Evolutionary conservation across 371 early-diverging fungal genomes (phyloP).

Genomic region (Cokeromyces recurvatus): DNA sequence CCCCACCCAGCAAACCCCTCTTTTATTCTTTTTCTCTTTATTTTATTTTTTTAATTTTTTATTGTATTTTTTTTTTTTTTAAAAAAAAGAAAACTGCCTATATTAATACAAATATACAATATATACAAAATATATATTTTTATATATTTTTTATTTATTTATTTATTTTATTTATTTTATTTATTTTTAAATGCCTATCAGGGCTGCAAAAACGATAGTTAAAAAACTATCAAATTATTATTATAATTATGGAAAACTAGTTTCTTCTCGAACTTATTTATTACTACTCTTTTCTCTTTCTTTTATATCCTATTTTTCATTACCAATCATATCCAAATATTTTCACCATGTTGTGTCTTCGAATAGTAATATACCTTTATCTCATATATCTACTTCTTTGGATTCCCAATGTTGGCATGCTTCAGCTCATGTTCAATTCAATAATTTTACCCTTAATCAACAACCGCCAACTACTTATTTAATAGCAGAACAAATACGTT

Average conservation of each 20-base stretch:
- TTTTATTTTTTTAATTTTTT: slow-evolving; percentile 2
- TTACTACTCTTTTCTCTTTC: slow-evolving; percentile 20
- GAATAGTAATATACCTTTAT: slow-evolving; percentile 14
- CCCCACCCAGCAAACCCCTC: no score
- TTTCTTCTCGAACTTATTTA: slow-evolving; percentile 16
- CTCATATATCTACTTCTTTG: slow-evolving; percentile 12
- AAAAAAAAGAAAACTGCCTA: no score
- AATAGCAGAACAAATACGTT: slow-evolving; percentile 33
- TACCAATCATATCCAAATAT: slow-evolving; percentile 13
- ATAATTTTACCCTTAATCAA: slow-evolving; percentile 8
- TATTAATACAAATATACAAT: no score
- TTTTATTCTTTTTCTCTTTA: no score
- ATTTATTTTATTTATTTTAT: no score
- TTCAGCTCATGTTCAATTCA: slow-evolving; percentile 28
- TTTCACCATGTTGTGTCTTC: no score
- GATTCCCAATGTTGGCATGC: slow-evolving; percentile 35
- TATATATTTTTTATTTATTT: no score
- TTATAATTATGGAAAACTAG: slow-evolving; percentile 18
- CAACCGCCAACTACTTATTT: slow-evolving; percentile 21
- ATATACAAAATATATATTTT: no score
- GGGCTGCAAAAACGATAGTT: slow-evolving; percentile 6
- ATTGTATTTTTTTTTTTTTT: slow-evolving; percentile 6
- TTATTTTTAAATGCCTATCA: slow-evolving; percentile 22
- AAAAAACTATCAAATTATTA: slow-evolving; percentile 17
- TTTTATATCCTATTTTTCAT: slow-evolving; percentile 23